phyloP scores from a whole-genome alignment of 495 filamentous ascomycete genomes.

The Echria macrotheca region DNA sequence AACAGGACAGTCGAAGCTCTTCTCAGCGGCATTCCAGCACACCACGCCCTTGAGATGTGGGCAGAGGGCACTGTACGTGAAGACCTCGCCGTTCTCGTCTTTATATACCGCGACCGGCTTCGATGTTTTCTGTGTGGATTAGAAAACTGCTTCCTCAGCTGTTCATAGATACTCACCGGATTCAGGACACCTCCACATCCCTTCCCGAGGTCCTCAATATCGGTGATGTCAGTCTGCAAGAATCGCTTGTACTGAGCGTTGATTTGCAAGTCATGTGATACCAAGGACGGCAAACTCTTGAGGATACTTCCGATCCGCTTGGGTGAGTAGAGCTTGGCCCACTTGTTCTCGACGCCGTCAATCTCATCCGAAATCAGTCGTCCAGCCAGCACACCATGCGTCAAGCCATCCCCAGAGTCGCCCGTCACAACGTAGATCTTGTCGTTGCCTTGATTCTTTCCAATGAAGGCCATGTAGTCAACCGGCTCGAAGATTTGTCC shows the following conservation, averaged over 20 bases:
- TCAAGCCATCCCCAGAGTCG: constrained; percentile 56
- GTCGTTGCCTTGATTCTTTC: constrained; percentile 46
- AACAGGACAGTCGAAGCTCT: constrained; percentile 51
- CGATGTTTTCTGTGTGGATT: constrained; percentile 11
- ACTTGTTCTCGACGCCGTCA: constrained; percentile 40
- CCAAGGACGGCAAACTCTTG: constrained; percentile 34
- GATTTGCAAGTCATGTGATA: constrained; percentile 45
- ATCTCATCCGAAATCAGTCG: constrained; percentile 52
- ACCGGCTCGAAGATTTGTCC: constrained; percentile 55
- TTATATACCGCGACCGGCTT: constrained; percentile 53
- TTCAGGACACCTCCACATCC: constrained; percentile 51
- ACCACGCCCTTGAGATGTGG: constrained; percentile 53
- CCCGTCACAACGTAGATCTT: constrained; percentile 52
- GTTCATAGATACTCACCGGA: constrained; percentile 24
- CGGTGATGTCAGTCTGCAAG: constrained; percentile 48
- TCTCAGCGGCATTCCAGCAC: constrained; percentile 51
- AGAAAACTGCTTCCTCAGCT: no score
- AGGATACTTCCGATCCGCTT: constrained; percentile 31
- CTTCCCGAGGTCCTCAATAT: constrained; percentile 50
- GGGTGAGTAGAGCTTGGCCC: constrained; percentile 47
- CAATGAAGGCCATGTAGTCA: constrained; percentile 52
- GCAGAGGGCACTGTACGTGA: constrained; percentile 48
- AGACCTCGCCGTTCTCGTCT: constrained; percentile 46
- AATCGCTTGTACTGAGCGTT: constrained; percentile 53
- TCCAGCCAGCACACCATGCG: constrained; percentile 50